These are phyloP conservation scores for Apophysomyces elegans DNA, from an alignment of 371 early-diverging fungal species.

Conservation along the genomic window DNA sequence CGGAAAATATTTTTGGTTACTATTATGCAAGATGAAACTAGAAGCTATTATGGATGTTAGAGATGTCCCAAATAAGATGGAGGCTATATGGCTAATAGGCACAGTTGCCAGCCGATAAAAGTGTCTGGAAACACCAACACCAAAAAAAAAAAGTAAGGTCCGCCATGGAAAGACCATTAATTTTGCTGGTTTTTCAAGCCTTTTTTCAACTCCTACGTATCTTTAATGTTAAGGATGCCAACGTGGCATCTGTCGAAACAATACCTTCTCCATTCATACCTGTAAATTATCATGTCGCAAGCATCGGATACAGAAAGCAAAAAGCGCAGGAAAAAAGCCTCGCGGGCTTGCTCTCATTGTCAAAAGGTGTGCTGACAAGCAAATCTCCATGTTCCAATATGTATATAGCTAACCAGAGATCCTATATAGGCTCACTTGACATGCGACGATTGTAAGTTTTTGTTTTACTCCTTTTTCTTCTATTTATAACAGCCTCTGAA, in stretches of 20 bases:
- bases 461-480: neutral
- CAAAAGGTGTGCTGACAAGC: slow-evolving; percentile 33
- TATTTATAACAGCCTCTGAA: neutral
- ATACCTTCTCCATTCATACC: slow-evolving; percentile 3
- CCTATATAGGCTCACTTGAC: slow-evolving; percentile 54
- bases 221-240: slow-evolving; percentile 9
- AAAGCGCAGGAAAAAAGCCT: slow-evolving; percentile 31
- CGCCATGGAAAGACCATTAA: no score
- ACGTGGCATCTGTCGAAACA: slow-evolving; percentile 9
- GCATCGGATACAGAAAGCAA: slow-evolving; percentile 13
- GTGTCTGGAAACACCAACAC: no score
- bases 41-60: no score
- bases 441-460: slow-evolving; percentile 58
- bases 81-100: no score
- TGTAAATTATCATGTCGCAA: slow-evolving; percentile 10
- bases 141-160: no score
- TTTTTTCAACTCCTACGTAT: neutral
- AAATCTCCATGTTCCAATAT: neutral
- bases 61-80: no score
- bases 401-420: neutral
- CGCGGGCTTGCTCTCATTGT: slow-evolving; percentile 49
- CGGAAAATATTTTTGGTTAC: no score
- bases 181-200: no score
- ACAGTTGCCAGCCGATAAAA: no score
- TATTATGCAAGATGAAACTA: no score